Evolutionary conservation across 108 stramenopile genomes (phyloP).

Genomic region (Fragilariopsis cylindrus): DNA sequence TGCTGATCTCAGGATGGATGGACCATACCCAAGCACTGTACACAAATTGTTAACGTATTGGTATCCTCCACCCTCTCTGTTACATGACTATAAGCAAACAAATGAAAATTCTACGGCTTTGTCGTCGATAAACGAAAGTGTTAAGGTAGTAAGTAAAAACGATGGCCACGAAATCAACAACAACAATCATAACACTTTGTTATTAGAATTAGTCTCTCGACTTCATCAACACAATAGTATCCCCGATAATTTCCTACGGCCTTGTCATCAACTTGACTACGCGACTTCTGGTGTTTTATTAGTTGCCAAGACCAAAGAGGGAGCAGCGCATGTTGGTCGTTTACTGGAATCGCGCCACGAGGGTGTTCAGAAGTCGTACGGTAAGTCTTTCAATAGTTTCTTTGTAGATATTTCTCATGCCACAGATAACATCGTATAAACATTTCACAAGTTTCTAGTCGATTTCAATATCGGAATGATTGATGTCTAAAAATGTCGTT

Average conservation of each 20-base stretch:
- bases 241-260: conserved; percentile 72
- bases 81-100: neutral
- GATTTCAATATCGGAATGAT: too few relatives aligned
- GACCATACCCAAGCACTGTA: conserved; percentile 65
- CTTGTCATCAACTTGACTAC: conserved; percentile 89
- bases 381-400: too few relatives aligned
- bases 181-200: conserved; percentile 10
- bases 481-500: too few relatives aligned
- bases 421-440: too few relatives aligned
- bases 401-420: too few relatives aligned
- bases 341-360: conserved; percentile 59
- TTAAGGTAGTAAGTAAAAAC: neutral
- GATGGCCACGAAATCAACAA: neutral
- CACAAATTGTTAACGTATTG: conserved; percentile 77
- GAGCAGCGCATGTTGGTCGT: conserved; percentile 53
- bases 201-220: conserved; percentile 37
- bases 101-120: neutral
- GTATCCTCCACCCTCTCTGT: conserved; percentile 69
- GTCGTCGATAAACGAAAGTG: neutral
- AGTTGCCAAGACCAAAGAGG: conserved; percentile 53
- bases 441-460: too few relatives aligned
- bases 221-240: conserved; percentile 51
- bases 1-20: conserved; percentile 89
- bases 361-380: conserved; percentile 62
- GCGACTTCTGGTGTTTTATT: conserved; percentile 82